Conservation (phyloP, 306 rosid genomes). For the Acacia confusa region DNA sequence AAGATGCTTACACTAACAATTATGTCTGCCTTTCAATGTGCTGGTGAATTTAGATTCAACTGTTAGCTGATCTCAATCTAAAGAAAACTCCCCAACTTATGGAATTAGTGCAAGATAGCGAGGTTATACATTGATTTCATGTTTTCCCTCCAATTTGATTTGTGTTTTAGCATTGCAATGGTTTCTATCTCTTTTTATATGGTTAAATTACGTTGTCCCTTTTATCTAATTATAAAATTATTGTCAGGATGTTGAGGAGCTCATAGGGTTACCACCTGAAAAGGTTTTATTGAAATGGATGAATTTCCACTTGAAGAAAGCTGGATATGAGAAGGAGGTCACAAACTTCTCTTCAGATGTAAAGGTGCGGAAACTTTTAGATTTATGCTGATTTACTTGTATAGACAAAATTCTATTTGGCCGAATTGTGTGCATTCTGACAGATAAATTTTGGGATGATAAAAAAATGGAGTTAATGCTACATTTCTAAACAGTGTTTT, state of each 20-base stretch:
- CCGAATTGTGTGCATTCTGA: background rate
- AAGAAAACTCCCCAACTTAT: slow-evolving; percentile 98
- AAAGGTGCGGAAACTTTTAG: slow-evolving; percentile 60
- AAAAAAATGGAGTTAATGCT: background rate
- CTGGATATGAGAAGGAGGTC: slow-evolving; percentile 91
- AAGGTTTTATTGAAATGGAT: slow-evolving; percentile 95
- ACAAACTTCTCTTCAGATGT: slow-evolving; percentile 94
- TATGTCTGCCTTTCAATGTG: slow-evolving; percentile 33
- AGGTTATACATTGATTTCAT: slow-evolving; percentile 48
- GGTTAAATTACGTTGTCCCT: background rate
- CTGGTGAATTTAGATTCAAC: slow-evolving; percentile 71
- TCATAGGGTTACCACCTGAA: slow-evolving; percentile 87
- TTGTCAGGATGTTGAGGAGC: slow-evolving; percentile 97
- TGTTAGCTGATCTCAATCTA: slow-evolving; percentile 94
- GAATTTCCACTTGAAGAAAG: slow-evolving; percentile 94
- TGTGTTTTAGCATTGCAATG: slow-evolving; percentile 15
- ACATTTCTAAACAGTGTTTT: slow-evolving; percentile 10
- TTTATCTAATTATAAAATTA: slow-evolving; percentile 21
- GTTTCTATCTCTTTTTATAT: slow-evolving; percentile 10
- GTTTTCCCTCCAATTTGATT: slow-evolving; percentile 8
- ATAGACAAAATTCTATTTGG: background rate
- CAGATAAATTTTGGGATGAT: background rate
- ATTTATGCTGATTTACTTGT: slow-evolving; percentile 23
- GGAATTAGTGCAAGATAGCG: slow-evolving; percentile 91
- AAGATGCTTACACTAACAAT: slow-evolving; percentile 15